Evolutionary conservation across 257 asterid genomes (phyloP), one percentile per base, ranked within the genome.

Genomic region (Scutellaria baicalensis): DNA sequence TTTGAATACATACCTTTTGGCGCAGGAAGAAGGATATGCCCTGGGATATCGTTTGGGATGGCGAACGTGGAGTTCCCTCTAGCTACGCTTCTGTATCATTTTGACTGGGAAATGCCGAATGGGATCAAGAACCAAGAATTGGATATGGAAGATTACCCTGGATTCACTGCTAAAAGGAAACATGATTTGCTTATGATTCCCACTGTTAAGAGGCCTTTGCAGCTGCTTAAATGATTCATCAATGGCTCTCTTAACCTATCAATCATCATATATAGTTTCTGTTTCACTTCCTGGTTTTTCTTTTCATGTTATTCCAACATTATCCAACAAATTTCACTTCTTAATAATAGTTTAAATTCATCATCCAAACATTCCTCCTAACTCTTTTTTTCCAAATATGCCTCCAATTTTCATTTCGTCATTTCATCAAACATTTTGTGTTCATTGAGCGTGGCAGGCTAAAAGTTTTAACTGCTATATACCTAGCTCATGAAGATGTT

Each of bases 1-100:
- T 39, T 78, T 1, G 74, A 78, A 48, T 78, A 39, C 9, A 43
- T 78, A 33, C 82, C 82, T 0, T 78, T 78, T 13, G 79, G 82
- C 0, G 63, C 70, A 5, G 82, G 79, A 3, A 75, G 80, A 64
- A 70, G 78, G 68, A 75, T 75, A 9, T 66, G 78, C 27, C 80
- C 78, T 0, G 83, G 83, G 9, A 71, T 70, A 11, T 50, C 77
- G 3, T 64, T 79, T 23, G 80, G 69, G 2, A 0, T 76, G 13
- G 69, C 68, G 0, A 57, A 12, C 13, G 66, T 79, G 9, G 81
- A 75, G 60, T 61, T 67, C 45, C 18, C 66, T 21, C 56, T 72
- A 6, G 72, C 80, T 11, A 20, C 43, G 8, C 57, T 79, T 12
- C 66, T 75, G 6, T 75, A 67, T 52, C 76, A 71, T 47, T 71